phyloP scores from a whole-genome alignment of 164 flowering plant genomes.

The Pachysandra terminalis region DNA sequence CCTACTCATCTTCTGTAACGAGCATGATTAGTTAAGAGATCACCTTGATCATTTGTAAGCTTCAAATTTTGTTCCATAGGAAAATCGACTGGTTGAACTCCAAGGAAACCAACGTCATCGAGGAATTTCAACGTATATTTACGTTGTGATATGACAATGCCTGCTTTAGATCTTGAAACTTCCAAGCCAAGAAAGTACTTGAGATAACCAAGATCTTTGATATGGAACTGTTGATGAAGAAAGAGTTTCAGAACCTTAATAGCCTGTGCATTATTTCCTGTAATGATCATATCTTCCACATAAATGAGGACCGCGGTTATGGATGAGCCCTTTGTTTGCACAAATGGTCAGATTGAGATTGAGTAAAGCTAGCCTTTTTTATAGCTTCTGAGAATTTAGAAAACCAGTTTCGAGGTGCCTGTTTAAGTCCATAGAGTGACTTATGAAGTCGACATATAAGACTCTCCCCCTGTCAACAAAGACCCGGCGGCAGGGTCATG shows the following conservation, averaged over 20 bases:
- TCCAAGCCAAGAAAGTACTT: conserved; percentile 6
- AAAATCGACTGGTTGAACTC: neutral
- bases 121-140: conserved; percentile 12
- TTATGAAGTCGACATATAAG: conserved; percentile 1
- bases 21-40: neutral
- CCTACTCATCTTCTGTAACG: conserved; percentile 7
- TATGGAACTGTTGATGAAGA: neutral
- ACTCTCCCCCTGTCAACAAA: neutral
- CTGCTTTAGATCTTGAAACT: neutral
- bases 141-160: neutral
- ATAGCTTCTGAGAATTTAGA: neutral
- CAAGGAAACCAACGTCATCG: neutral
- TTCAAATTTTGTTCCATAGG: conserved; percentile 12
- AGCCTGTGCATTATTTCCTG: neutral
- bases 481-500: neutral
- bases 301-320: neutral
- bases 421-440: conserved; percentile 5
- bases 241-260: neutral
- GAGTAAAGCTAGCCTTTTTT: neutral
- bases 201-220: conserved; percentile 1
- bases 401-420: conserved; percentile 7
- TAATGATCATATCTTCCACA: conserved; percentile 7
- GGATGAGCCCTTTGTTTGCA: neutral
- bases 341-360: neutral
- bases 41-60: neutral